Evolutionary conservation across 352 stramenopile species (phyloP).

Genomic region (Globisporangium ultimum): DNA sequence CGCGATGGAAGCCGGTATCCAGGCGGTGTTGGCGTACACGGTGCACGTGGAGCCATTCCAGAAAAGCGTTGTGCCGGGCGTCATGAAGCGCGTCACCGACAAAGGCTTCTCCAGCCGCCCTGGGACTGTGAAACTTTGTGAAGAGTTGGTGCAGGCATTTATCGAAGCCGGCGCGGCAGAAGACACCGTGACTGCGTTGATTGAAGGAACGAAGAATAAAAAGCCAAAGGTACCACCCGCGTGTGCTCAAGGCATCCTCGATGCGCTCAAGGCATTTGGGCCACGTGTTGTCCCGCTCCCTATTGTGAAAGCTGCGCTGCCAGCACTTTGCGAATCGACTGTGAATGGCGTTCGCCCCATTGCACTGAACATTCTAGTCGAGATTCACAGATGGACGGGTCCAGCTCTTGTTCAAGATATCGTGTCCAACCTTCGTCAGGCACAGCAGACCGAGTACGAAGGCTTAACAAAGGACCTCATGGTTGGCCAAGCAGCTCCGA

Average conservation of each 20-base stretch:
- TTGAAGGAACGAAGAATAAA: conserved; percentile 85
- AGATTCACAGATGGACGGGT: conserved; percentile 82
- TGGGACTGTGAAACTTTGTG: conserved; percentile 72
- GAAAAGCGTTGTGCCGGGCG: conserved; percentile 54
- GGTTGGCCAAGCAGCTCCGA: conserved; percentile 57
- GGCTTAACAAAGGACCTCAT: conserved; percentile 68
- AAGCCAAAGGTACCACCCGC: conserved; percentile 85
- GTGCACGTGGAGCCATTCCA: conserved; percentile 60
- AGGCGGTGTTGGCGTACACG: conserved; percentile 72
- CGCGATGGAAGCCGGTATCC: conserved; percentile 72
- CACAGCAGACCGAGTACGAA: conserved; percentile 85
- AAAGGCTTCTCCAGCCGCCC: conserved; percentile 83
- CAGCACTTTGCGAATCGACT: conserved; percentile 71
- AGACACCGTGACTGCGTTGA: conserved; percentile 62
- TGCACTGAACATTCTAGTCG: conserved; percentile 73
- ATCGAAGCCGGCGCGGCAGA: conserved; percentile 73
- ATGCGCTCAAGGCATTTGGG: conserved; percentile 79
- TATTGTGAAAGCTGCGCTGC: conserved; percentile 64
- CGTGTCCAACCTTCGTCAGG: conserved; percentile 71
- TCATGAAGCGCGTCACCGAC: conserved; percentile 79
- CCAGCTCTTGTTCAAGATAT: conserved; percentile 75
- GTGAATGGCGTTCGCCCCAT: conserved; percentile 79
- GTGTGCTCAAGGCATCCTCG: conserved; percentile 59
- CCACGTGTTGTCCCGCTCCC: conserved; percentile 65
- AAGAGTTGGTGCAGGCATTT: conserved; percentile 72